Base-by-base conservation (phyloP, 2,329 filamentous ascomycete genomes). In the Stachybotrys chlorohalonatus region DNA sequence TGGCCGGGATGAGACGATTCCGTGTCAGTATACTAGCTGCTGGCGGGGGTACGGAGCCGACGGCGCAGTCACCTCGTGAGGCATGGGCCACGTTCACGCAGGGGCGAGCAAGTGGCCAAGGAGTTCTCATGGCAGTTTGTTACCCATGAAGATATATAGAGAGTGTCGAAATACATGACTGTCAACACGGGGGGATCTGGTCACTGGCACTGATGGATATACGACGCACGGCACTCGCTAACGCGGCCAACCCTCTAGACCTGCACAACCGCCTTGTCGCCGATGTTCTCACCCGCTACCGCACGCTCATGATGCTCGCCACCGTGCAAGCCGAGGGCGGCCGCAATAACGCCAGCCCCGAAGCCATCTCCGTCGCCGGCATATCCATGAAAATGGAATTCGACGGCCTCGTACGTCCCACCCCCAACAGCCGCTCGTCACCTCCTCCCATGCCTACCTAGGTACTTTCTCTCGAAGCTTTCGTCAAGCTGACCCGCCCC, bases 371-470 rank as follows among this genome's bases (percentile, higher is more conserved):
- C 52, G 73, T 75, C 32, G 67, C 70, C 5, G 70, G 72, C 48
- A 70, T 76, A 32, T 71, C 72, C 45, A 74, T 75, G 66, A 72
- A 73, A 63, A 71, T 73, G 61, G 73, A 75, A 53, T 76, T 76
- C 52, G 73, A 76, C 54, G 71, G 71, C 3, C 61, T 76, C 15
- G 73, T 75, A 55, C 31, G 64, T 55, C 45, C 1, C 24, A 17
- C 11, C 16, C 36, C 36, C 31, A 2, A 2, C 48, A 24, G 24
- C 31, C 2, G 4, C 47, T 48, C 13, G 45, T 11, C 6, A 39
- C 17, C 7, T 16, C 3, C 31, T 47, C 31, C 7, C 11, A 24
- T 16, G 30, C 47, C 6, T 46, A 52, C 30, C 17, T n/a, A 5
- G 3, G 13, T 7, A 11, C 45, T 30, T 42, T 32, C 13, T 32